Evolutionary conservation across 2,329 filamentous ascomycete genomes (phyloP), one percentile per base, ranked within the genome.

Genomic region (Exserohilum turcica): DNA sequence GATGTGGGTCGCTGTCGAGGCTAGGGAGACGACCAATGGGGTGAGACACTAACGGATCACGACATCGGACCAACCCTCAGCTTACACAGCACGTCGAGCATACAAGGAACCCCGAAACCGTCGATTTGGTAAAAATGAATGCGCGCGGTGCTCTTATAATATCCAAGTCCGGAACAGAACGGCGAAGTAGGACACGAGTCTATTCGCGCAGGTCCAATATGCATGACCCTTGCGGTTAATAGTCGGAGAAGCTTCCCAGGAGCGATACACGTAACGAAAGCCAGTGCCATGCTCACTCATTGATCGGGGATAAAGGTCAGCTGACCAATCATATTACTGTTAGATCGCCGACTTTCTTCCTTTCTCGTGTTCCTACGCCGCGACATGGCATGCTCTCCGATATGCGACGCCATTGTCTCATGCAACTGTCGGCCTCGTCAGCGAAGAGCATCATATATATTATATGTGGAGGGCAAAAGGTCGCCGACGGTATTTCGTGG

Each of bases 11-110:
- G n/a, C 4, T 31, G 31, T 27, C 27, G 19, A 44, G 12, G 31
- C 42, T 35, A 44, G 42, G 42, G 29, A 33, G 7, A 35, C 16
- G 31, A 19, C 42, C 42, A 44, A 44, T 44, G 6, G 31, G 31
- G 31, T 35, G 42, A 35, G 28, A 31, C 42, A 35, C 42, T 44
- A 44, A 29, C 19, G n/a, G 42, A 44, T 44, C 42, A 44, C 42
- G 42, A 44, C 42, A 44, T 44, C 42, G 31, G 9, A 35, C 31
- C 19, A 44, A 44, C 24, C 9, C 31, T 44, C 42, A 44, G 19
- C 31, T 44, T 44, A 44, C 42, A 44, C 19, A 44, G 19, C 19
- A 44, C 5, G 9, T 15, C 15, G 27, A 31, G 15, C 28, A 19
- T 19, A 21, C n/a, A 28, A 13, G 19, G 6, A 35, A 16, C 4